A percentile compares a stretch with the other conserved stretches of the same genome.
Evolutionary conservation across 2,329 filamentous ascomycete species (phyloP).

Genomic region (Scleromitrula shiraiana): DNA sequence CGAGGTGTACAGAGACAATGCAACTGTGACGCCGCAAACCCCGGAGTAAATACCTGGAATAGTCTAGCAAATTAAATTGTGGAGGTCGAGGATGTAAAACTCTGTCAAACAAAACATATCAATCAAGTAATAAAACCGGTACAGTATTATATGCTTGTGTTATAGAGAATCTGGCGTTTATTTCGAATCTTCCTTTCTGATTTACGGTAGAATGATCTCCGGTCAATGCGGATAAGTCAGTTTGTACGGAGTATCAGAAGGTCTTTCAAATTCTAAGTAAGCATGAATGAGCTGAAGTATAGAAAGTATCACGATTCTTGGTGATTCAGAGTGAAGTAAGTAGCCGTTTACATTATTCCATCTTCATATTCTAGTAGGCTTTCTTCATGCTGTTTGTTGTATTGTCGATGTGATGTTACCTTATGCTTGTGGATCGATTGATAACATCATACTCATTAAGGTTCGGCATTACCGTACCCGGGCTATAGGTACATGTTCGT

Average conservation of each 20-base stretch:
- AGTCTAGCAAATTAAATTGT: conserved; percentile 1
- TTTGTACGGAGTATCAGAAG: neutral
- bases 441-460: too few species aligned
- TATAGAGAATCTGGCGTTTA: neutral
- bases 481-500: neutral
- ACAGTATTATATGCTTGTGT: too few species aligned
- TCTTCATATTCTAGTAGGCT: neutral
- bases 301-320: conserved; percentile 6
- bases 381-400: neutral
- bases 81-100: neutral
- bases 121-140: too few species aligned
- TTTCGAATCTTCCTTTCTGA: conserved; percentile 4
- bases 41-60: conserved; percentile 8
- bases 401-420: neutral
- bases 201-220: conserved; percentile 20
- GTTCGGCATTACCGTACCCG: too few species aligned
- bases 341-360: conserved; percentile 1
- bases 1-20: neutral
- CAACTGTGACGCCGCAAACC: conserved; percentile 8
- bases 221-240: conserved; percentile 1
- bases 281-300: conserved; percentile 7
- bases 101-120: neutral
- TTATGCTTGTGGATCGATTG: too few species aligned
- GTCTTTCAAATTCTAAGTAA: neutral
- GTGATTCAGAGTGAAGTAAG: neutral